Conservation (phyloP, 2,329 filamentous ascomycete species). For the Colletotrichum nymphaeae region DNA sequence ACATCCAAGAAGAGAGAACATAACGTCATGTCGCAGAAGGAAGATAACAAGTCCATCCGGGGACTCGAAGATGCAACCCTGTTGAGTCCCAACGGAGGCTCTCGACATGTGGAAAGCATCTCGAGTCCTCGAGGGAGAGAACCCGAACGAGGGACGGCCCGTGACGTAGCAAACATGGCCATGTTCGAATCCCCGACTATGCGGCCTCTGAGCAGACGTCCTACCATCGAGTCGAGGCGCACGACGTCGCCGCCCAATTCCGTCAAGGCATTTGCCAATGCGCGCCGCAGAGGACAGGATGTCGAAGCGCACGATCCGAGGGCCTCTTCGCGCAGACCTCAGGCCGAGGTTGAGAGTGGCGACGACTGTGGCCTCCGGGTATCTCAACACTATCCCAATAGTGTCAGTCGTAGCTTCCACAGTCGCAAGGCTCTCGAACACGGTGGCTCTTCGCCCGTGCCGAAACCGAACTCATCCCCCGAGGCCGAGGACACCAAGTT, state of each 20-base stretch:
- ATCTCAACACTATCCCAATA: conserved; percentile 67
- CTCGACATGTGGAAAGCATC: neutral
- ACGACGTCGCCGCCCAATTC: conserved; percentile 78
- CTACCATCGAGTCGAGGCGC: conserved; percentile 63
- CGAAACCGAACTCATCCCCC: conserved; percentile 67
- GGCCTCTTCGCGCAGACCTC: conserved; percentile 44
- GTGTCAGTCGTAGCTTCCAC: conserved; percentile 68
- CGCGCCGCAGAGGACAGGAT: conserved; percentile 84
- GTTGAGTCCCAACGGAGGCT: neutral
- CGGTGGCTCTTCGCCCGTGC: conserved; percentile 54
- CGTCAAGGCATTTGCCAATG: conserved; percentile 95
- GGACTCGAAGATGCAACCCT: neutral
- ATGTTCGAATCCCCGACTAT: conserved; percentile 1
- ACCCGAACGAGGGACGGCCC: neutral
- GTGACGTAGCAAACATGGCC: neutral
- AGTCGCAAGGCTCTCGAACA: conserved; percentile 63
- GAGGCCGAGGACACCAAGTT: conserved; percentile 81
- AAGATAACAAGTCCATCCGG: neutral
- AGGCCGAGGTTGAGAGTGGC: conserved; percentile 44
- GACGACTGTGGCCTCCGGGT: conserved; percentile 65
- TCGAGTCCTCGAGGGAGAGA: conserved; percentile 5
- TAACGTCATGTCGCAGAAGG: neutral
- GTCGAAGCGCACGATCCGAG: conserved; percentile 62
- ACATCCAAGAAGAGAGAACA: neutral
- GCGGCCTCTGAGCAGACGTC: conserved; percentile 53